Percentiles rank a stretch among this genome's conserved stretches.
Evolutionary conservation across 805 yeast genomes (phyloP).

Genomic region (Candida pseudoglaebosa): DNA sequence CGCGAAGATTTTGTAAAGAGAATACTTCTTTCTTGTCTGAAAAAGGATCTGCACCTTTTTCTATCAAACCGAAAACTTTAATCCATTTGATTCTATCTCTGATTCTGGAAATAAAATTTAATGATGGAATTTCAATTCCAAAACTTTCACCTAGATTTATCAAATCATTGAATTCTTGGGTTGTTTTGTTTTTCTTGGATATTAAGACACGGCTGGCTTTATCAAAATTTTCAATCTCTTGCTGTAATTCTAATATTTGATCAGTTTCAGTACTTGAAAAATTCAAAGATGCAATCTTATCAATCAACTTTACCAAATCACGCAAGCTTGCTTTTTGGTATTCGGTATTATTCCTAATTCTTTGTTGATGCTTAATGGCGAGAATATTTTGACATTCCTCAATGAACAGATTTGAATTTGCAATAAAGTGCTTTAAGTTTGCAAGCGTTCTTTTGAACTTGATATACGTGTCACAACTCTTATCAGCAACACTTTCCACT

Average conservation of each 20-base stretch:
- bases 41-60: conserved; percentile 38
- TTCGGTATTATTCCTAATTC: conserved; percentile 38
- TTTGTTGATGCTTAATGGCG: conserved; percentile 47
- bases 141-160: conserved; percentile 56
- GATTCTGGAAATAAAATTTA: conserved; percentile 33
- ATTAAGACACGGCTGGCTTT: conserved; percentile 39
- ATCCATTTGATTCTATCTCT: conserved; percentile 34
- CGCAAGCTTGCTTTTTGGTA: conserved; percentile 6
- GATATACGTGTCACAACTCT: conserved; percentile 4
- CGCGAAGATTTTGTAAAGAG: conserved; percentile 24
- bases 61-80: conserved; percentile 25
- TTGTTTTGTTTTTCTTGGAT: conserved; percentile 27
- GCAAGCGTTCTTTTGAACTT: conserved; percentile 11
- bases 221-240: conserved; percentile 51
- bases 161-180: conserved; percentile 49
- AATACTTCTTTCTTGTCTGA: conserved; percentile 33
- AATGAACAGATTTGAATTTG: conserved; percentile 46
- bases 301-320: conserved; percentile 35
- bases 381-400: conserved; percentile 53
- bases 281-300: conserved; percentile 46
- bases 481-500: conserved; percentile 14
- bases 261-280: conserved; percentile 58
- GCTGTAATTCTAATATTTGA: conserved; percentile 50
- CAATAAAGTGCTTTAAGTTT: conserved; percentile 40
- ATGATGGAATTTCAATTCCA: conserved; percentile 52